Percentiles rank a stretch among this genome's conserved stretches.
These are phyloP conservation scores for Gelatoporia subvermispora DNA, from an alignment of 768 basidiomycete genomes.

Conservation along the genomic window DNA sequence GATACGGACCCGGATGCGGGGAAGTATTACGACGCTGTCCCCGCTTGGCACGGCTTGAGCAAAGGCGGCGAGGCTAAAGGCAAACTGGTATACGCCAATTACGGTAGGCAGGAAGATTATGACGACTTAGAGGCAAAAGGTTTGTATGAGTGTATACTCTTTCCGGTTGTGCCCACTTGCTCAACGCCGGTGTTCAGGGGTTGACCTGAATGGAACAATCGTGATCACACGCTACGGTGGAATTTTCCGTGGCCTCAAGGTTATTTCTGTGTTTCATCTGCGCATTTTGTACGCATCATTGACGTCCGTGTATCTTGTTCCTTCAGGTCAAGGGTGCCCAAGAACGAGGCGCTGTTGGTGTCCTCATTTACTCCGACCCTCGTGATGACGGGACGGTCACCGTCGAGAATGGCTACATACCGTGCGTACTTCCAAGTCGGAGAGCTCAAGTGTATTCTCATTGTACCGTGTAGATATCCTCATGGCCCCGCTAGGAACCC, in stretches of 20 bases:
- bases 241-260: constrained; percentile 84
- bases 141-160: background rate
- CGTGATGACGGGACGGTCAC: constrained; percentile 82
- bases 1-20: constrained; percentile 68
- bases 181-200: constrained; percentile 41
- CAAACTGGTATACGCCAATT: constrained; percentile 72
- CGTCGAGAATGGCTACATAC: constrained; percentile 65
- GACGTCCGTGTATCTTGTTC: no score
- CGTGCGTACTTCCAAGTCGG: constrained; percentile 28
- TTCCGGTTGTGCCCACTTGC: background rate
- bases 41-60: constrained; percentile 86
- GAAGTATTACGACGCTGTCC: constrained; percentile 60
- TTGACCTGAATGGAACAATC: constrained; percentile 72
- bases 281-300: constrained; percentile 3
- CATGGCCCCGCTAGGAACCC: constrained; percentile 86
- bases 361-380: constrained; percentile 82
- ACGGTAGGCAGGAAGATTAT: constrained; percentile 72
- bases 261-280: no score
- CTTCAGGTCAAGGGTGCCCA: constrained; percentile 73
- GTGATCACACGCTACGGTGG: constrained; percentile 74
- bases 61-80: constrained; percentile 71
- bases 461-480: constrained; percentile 48
- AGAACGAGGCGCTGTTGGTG: constrained; percentile 73
- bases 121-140: constrained; percentile 51
- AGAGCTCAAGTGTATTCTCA: background rate